Evolutionary conservation across 139 green algal genomes (phyloP), one percentile per base, ranked within the genome.

Genomic region (Micromonas pusilla): DNA sequence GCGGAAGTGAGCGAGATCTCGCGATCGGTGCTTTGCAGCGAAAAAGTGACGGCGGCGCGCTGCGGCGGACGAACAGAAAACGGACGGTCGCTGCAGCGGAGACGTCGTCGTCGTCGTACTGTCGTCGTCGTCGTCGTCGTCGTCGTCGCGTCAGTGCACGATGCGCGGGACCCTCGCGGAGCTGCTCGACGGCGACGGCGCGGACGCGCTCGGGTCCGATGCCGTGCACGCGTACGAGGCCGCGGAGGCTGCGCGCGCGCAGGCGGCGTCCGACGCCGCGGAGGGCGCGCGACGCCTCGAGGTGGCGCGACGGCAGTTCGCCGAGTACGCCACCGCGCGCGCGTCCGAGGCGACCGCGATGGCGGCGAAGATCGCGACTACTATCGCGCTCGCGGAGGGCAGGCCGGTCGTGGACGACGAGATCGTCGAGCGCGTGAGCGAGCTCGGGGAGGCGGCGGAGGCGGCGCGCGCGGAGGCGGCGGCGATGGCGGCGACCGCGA

Each of bases 251-350:
- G 45, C 45, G 45, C 45, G 45, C 45, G 45, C 45, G 45, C 45
- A 57, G 45, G 45, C 45, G 9, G 45, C 9, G 16, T 57, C 45
- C 45, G 45, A 57, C 45, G 45, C 45, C 45, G 45, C 45, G 73
- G 73, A 79, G 32, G 36, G 37, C 28, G 52, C 64, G 62, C 76
- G 52, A 25, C 38, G 62, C 30, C 26, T 81, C 2, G 1, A n/a
- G 25, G 78, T 82, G 21, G 67, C 78, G 3, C 33, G 70, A 19
- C 21, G 31, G 52, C 78, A 82, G 57, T 71, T 78, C 3, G 67
- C 70, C 16, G 78, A 82, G 67, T 82, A 73, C 33, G 68, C 78
- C 20, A 5, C 38, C 28, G n/a, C 36, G 67, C 23, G 28, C 6
- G 72, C 72, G 72, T 52, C 32, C 45, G 72, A 78, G 37, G n/a